Percentiles rank a stretch among this genome's conserved stretches.
Conservation (phyloP, 768 basidiomycete genomes). For the Tubosaeta sp. region DNA sequence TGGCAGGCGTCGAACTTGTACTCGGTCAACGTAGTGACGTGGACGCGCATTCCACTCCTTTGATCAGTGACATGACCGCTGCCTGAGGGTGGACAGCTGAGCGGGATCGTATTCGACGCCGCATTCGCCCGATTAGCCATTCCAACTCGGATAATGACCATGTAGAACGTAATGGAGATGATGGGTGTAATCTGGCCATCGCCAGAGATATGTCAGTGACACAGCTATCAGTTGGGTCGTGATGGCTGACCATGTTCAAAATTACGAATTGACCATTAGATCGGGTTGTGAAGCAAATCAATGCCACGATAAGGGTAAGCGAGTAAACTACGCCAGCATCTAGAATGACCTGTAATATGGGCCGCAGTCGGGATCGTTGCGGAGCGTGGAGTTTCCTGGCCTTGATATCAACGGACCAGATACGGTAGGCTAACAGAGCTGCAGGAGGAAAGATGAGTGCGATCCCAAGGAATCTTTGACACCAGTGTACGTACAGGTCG, state of each 20-base stretch:
- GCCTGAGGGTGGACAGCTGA: neutral
- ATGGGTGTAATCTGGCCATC: conserved; percentile 29
- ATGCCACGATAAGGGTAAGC: conserved; percentile 27
- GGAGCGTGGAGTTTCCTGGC: conserved; percentile 10
- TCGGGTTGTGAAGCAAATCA: conserved; percentile 25
- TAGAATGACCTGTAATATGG: conserved; percentile 26
- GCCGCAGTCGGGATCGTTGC: neutral
- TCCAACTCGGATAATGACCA: conserved; percentile 36
- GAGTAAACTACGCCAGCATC: conserved; percentile 36
- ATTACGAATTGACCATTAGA: conserved; percentile 31
- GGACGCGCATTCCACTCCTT: neutral
- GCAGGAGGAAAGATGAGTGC: neutral
- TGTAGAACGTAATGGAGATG: conserved; percentile 36
- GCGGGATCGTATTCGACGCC: neutral
- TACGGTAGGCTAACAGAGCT: conserved; percentile 25
- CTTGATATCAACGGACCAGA: conserved; percentile 22
- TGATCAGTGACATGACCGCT: neutral
- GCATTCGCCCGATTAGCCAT: neutral
- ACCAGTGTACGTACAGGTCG: conserved; percentile 16
- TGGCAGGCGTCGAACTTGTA: neutral
- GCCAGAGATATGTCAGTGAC: neutral
- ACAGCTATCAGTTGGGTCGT: neutral
- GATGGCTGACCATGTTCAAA: conserved; percentile 28
- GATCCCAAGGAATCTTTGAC: neutral
- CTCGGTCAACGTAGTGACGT: neutral